Base-by-base conservation (phyloP, 805 yeast species). In the Ogataea nonfermentans region DNA sequence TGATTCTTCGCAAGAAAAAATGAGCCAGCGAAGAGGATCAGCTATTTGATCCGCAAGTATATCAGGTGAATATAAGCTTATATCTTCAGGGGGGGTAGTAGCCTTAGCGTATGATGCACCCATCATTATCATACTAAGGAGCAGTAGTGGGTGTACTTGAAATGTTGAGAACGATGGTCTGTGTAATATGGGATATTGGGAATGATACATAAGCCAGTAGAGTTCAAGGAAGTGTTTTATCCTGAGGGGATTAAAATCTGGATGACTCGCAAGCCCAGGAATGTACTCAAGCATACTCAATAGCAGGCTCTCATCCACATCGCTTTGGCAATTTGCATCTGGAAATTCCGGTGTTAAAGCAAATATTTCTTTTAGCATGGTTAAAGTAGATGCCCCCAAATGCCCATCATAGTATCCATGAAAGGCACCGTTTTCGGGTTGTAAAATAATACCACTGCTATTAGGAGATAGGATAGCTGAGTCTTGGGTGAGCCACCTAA, bases 121-220 rank as follows among this genome's bases (percentile, higher is more conserved):
- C 15, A 76, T 65, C 59, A 78, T 59, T 1, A 79, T 67, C 79
- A 81, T 74, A 4, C 80, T 56, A 3, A 78, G 54, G 8, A 81
- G 47, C 12, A 81, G 56, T 13, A 79, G 64, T 0, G 79, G 78
- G 6, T 75, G 76, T 8, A 76, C 70, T 2, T 65, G 60, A 24
- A 63, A 60, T 0, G 84, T 75, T 32, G 68, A 65, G 47, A 79
- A 79, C 1, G 78, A 67, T 0, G 73, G 73, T 30, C 65, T 65
- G 43, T 73, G 78, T 25, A 43, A 24, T n/a, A 73, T 62, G 9
- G 77, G 76, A 44, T 66, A 68, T 49, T 76, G 81, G 4, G 77
- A 71, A 57, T 73, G 86, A 57, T 67, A 79, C 19, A 71, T 61
- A 3, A 60, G 49, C 85, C 85, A 79, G 49, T 76, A 79, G 6